Evolutionary conservation across 768 basidiomycete species (phyloP), one percentile per base, ranked within the genome.

Genomic region (Trametes cinnabarina): DNA sequence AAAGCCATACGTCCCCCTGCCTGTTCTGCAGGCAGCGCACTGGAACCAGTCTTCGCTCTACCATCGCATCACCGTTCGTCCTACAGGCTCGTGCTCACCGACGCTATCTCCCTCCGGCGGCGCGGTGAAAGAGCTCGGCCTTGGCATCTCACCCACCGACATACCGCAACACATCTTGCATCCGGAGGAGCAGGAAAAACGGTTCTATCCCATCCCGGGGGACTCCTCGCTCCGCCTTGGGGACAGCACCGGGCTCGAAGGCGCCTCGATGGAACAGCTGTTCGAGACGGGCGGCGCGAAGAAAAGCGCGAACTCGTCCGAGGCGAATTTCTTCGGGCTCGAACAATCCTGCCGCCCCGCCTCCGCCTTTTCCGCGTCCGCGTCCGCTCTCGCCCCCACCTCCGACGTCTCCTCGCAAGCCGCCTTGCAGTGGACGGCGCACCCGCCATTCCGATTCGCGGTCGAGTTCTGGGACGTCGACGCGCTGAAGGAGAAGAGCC

Each of bases 381-480:
- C n/a, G n/a, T n/a, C n/a, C 30, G 0, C 6, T 12, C 30, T 32
- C 30, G 30, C 30, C 30, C 9, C 37, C 55, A 17, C 17, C n/a
- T n/a, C 55, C 11, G 39, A 37, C 62, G 66, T 80, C 47, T 66
- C 74, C 11, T 72, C 65, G 14, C 81, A 82, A 60, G 55, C 75
- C 0, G 80, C 79, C 3, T 73, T 79, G 20, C 79, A 72, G 63
- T 92, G 87, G 86, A 81, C 86, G 0, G 76, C 81, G n/a, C 83
- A 84, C 66, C 85, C 88, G 43, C 94, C 94, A 0, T 90, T 79
- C 72, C 82, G 94, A 20, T 92, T 96, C 68, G 83, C 84, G 9
- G 90, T 93, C 50, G 94, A 96, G 71, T 96, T 96, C 68, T 95
- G 90, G 88, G 88, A 89, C 65, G 80, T 93, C 19, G 87, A 90